Conservation (phyloP, 371 early-diverging fungal species). For the Zopfochytrium polystomum region DNA sequence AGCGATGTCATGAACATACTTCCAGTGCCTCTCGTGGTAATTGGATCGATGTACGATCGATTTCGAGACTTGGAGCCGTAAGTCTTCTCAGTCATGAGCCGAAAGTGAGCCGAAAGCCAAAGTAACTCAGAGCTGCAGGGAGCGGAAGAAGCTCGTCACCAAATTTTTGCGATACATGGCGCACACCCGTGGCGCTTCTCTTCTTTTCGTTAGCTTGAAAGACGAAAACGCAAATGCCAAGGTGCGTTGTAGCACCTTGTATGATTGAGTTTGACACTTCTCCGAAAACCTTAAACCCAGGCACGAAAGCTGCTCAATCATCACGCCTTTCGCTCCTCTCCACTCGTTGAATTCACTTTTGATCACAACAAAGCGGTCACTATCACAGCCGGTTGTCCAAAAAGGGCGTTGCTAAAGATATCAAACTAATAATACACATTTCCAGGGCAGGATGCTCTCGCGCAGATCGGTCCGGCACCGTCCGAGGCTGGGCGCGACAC, state of each 20-base stretch:
- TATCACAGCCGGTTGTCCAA: constrained; percentile 34
- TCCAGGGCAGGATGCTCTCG: constrained; percentile 42
- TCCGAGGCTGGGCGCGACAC: constrained; percentile 27
- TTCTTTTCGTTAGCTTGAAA: constrained; percentile 38
- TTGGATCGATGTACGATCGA: constrained; percentile 46
- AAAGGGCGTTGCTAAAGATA: not conserved
- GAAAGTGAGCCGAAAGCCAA: too few species aligned
- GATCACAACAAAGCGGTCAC: constrained; percentile 47
- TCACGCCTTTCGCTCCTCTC: constrained; percentile 37
- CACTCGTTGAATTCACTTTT: constrained; percentile 24
- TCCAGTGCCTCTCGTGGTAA: constrained; percentile 42
- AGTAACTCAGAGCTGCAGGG: constrained; percentile 23
- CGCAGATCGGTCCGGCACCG: constrained; percentile 45
- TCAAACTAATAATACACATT: not conserved
- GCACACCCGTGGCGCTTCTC: constrained; percentile 46
- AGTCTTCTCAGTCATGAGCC: constrained; percentile 3
- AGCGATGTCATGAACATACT: constrained; percentile 33
- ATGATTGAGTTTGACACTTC: not conserved
- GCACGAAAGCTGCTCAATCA: constrained; percentile 30
- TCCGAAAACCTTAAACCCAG: too few species aligned
- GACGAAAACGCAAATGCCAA: constrained; percentile 36
- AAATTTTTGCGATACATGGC: constrained; percentile 43
- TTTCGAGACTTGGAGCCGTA: constrained; percentile 48
- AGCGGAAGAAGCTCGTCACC: constrained; percentile 37
- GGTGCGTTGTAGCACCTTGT: constrained; percentile 8